Evolutionary conservation across 129 eudicot species (phyloP), one percentile per base, ranked within the genome.

Genomic region (Centrapalus pauciflorus): DNA sequence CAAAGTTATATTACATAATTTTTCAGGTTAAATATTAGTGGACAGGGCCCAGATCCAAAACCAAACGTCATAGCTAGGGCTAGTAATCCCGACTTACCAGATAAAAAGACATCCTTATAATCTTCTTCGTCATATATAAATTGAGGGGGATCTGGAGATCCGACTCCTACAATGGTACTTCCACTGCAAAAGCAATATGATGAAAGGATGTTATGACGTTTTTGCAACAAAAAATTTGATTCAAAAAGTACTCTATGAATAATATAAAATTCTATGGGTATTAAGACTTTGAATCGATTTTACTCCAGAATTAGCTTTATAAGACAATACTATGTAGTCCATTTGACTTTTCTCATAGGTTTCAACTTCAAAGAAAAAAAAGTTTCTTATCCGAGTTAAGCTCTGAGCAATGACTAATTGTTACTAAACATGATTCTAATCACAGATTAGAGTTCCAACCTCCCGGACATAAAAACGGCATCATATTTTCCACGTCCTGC

Each of bases 391-490:
- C 4, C 16, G 6, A 13, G 48, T 40, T 10, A 40, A 40, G n/a
- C 48, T 40, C 46, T 12, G 13, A 40, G 4, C 48, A 40, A 40
- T 13, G n/a, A 6, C 54, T 48, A 48, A 48, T 48, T 48, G 19
- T 48, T 19, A 48, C 19, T 35, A 16, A 45, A 34, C 11, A 57
- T 59, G 45, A 26, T 30, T 59, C n/a, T 6, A 33, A 59, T 4
- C 1, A 7, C 9, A 41, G 25, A 63, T 12, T 45, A 40, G 54
- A 37, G 29, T 33, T 27, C 21, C 24, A 79, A 93, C 98, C 98
- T 93, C 59, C 98, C 98, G 34, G 98, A 93, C 98, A 93, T 93
- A 73, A 93, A 93, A 79, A 93, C 98, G 13, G 98, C 92, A 73
- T 83, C 88, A 67, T 93, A 93, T 73, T 82, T 87, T 65, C 98